Percentiles rank a stretch among this genome's conserved stretches.
phyloP scores from a whole-genome alignment of 1,284 basidiomycete genomes.

The Polyporus tsugae region DNA sequence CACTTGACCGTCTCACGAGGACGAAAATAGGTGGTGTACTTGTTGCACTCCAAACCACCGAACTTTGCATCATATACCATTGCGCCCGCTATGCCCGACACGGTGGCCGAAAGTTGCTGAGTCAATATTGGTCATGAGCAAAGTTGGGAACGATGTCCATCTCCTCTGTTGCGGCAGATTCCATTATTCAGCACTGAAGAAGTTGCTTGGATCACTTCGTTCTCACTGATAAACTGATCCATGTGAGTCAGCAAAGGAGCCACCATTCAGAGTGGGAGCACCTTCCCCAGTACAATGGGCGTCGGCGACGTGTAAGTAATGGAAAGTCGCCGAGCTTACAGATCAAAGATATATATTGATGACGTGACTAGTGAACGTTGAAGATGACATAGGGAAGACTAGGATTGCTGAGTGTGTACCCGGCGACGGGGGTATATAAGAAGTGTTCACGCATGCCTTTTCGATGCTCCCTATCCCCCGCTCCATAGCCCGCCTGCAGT shows the following conservation, averaged over 20 bases:
- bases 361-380: not conserved
- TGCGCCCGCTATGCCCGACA: not conserved
- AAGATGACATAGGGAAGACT: not conserved
- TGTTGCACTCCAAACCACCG: not conserved
- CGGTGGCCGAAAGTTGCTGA: not conserved
- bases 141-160: not conserved
- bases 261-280: not conserved
- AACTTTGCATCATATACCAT: not conserved
- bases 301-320: not conserved
- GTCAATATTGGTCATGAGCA: too few species aligned
- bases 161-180: too few species aligned
- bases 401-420: not conserved
- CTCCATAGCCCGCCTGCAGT: not conserved
- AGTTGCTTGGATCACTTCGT: not conserved
- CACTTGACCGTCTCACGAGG: not conserved
- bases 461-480: slow-evolving; percentile 1
- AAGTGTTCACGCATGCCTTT: not conserved
- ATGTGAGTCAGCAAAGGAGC: not conserved
- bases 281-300: not conserved
- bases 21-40: not conserved
- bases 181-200: not conserved
- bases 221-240: not conserved
- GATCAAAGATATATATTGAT: not conserved
- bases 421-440: slow-evolving; percentile 1
- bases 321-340: not conserved